A percentile compares a stretch with the other conserved stretches of the same genome.
Conservation (phyloP, 768 basidiomycete genomes). For the Macrolepiota dolichaula region DNA sequence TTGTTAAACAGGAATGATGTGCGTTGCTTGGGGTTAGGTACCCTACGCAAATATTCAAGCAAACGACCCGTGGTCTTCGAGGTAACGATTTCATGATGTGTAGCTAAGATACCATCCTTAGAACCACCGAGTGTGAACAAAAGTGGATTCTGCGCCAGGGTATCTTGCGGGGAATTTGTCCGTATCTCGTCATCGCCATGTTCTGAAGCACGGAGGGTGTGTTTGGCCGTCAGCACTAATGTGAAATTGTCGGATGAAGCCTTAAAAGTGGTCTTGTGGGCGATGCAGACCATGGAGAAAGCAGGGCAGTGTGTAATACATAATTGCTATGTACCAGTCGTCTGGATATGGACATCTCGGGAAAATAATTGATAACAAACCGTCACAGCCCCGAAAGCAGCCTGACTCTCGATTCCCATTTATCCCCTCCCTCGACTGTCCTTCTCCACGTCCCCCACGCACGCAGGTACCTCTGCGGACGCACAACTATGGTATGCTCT, state of each 20-base stretch:
- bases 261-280: constrained; percentile 11
- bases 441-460: constrained; percentile 17
- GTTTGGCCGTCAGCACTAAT: constrained; percentile 8
- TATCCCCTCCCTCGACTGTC: constrained; percentile 27
- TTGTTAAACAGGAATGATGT: constrained; percentile 3
- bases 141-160: constrained; percentile 1
- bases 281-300: constrained; percentile 13
- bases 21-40: constrained; percentile 18
- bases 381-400: constrained; percentile 19
- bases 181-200: background rate
- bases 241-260: constrained; percentile 12
- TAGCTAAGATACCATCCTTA: constrained; percentile 39
- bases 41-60: constrained; percentile 47
- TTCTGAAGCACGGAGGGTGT: background rate
- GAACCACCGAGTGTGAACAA: constrained; percentile 50
- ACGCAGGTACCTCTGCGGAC: constrained; percentile 20
- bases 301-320: background rate
- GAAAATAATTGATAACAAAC: constrained; percentile 20
- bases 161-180: background rate
- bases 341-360: constrained; percentile 9
- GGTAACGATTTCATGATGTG: constrained; percentile 33
- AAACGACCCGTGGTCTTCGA: constrained; percentile 54
- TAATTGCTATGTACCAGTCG: background rate
- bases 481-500: constrained; percentile 24
- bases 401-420: constrained; percentile 15